phyloP scores from a whole-genome alignment of 139 green algal species.

The Coelastrella sp. region DNA sequence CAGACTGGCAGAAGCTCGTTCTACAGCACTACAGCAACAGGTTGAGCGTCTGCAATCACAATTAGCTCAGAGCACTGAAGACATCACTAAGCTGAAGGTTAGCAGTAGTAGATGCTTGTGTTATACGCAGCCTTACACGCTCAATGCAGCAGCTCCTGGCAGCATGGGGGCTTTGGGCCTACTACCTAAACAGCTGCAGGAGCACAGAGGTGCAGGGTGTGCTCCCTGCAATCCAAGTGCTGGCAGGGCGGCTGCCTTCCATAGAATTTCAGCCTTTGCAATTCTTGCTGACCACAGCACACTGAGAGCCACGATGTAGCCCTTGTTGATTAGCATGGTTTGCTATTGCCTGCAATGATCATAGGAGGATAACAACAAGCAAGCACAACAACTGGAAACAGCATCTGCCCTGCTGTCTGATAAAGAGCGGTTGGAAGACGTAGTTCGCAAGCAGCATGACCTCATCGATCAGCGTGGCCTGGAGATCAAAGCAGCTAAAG shows the following conservation, averaged over 20 bases:
- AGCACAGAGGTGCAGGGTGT: no score
- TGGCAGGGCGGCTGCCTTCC: no score
- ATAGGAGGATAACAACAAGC: conserved; percentile 10
- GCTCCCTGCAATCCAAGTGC: no score
- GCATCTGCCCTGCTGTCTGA: conserved; percentile 57
- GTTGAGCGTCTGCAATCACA: conserved; percentile 52
- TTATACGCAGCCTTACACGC: background rate
- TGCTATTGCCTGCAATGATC: no score
- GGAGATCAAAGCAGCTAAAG: conserved; percentile 63
- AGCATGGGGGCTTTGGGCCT: no score
- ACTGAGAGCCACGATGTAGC: no score
- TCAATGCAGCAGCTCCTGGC: no score
- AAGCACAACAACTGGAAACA: conserved; percentile 59
- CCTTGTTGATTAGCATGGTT: no score
- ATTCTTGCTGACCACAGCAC: no score
- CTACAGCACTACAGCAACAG: conserved; percentile 36
- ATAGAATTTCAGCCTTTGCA: no score
- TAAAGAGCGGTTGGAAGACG: conserved; percentile 64
- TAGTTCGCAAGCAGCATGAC: conserved; percentile 58
- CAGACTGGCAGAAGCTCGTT: conserved; percentile 53
- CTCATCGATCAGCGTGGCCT: conserved; percentile 66
- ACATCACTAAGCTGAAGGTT: conserved; percentile 56
- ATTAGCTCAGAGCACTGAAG: conserved; percentile 42
- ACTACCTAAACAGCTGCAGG: no score
- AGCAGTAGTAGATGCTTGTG: background rate